A percentile compares a stretch with the other conserved stretches of the same genome.
Evolutionary conservation across 768 basidiomycete species (phyloP).

Genomic region (Goffeauzyma gilvescens): DNA sequence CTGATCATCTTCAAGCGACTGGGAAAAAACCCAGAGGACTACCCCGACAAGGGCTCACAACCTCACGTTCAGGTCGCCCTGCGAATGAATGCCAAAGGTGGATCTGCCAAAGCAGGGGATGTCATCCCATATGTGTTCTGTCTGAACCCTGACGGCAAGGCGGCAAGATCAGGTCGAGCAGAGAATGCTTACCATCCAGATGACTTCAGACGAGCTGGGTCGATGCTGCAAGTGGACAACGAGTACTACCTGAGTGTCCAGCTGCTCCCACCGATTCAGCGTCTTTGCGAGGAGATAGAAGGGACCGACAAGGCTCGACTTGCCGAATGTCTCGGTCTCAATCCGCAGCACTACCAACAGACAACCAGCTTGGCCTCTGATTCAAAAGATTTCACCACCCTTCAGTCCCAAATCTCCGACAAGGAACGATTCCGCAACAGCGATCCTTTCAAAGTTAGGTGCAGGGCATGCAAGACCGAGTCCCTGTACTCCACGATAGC

Average conservation of each 20-base stretch:
- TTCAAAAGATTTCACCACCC: constrained; percentile 51
- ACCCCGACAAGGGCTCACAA: constrained; percentile 82
- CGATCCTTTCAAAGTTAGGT: constrained; percentile 52
- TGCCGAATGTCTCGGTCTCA: constrained; percentile 67
- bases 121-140: constrained; percentile 96
- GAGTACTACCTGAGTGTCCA: constrained; percentile 81
- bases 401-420: constrained; percentile 80
- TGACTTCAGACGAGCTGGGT: constrained; percentile 53
- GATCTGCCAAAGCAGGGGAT: constrained; percentile 63
- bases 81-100: constrained; percentile 66
- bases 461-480: constrained; percentile 49
- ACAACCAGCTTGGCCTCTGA: constrained; percentile 30
- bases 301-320: constrained; percentile 80
- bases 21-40: constrained; percentile 91
- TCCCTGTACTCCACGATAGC: constrained; percentile 19
- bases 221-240: constrained; percentile 42
- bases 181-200: constrained; percentile 87
- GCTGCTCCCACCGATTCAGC: constrained; percentile 80
- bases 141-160: constrained; percentile 46
- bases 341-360: constrained; percentile 27
- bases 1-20: constrained; percentile 93
- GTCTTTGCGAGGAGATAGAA: constrained; percentile 88
- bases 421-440: constrained; percentile 66
- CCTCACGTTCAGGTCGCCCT: constrained; percentile 95
- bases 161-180: constrained; percentile 57